phyloP scores from a whole-genome alignment of 306 rosid species.

The Lagenaria siceraria region DNA sequence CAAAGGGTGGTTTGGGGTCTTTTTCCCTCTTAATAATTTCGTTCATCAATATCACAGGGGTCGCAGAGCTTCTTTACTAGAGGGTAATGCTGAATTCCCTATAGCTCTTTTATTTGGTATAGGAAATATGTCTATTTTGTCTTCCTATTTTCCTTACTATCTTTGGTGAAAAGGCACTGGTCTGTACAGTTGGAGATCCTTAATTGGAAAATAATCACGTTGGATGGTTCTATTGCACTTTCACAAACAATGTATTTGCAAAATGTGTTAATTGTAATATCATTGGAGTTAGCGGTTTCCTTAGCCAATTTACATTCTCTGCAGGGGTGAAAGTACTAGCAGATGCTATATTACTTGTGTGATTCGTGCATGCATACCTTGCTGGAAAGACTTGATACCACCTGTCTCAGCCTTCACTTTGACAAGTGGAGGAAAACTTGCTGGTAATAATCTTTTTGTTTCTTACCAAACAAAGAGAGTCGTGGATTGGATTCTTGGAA shows the following conservation, averaged over 20 bases:
- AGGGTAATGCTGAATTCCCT: neutral
- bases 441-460: constrained; percentile 50
- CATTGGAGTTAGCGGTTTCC: constrained; percentile 4
- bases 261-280: neutral
- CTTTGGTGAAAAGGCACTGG: neutral
- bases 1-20: neutral
- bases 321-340: constrained; percentile 56
- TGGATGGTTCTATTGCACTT: neutral
- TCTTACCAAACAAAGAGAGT: neutral
- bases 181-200: neutral
- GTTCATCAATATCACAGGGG: neutral
- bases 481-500: neutral
- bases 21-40: neutral
- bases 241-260: neutral
- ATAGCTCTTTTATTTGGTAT: neutral
- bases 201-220: neutral
- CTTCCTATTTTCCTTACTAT: neutral
- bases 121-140: neutral
- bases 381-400: constrained; percentile 46
- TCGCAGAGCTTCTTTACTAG: neutral
- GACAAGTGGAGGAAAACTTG: constrained; percentile 75
- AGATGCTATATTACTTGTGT: constrained; percentile 75
- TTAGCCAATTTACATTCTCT: constrained; percentile 1
- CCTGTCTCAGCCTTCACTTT: constrained; percentile 89
- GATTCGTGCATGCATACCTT: constrained; percentile 68